phyloP scores from a whole-genome alignment of 495 filamentous ascomycete species.

The Cairneyella variabilis region DNA sequence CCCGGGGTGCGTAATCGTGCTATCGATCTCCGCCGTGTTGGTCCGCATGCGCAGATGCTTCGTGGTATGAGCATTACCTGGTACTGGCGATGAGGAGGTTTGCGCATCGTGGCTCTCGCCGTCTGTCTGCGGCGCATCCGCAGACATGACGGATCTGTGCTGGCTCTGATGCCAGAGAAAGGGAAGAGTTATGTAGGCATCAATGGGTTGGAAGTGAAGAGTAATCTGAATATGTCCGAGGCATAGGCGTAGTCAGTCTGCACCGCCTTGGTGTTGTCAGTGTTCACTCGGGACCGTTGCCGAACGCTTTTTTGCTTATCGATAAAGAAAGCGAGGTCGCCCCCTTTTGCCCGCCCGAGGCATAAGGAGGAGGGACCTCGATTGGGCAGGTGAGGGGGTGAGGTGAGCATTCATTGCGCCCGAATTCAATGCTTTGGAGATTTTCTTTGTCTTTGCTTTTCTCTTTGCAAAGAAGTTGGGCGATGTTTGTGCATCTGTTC shows the following conservation, averaged over 20 bases:
- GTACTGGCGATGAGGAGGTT: not conserved
- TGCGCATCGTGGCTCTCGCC: slow-evolving; percentile 11
- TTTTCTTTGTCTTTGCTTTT: not conserved
- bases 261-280: too few relatives aligned
- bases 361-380: not conserved
- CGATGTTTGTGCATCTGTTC: not conserved
- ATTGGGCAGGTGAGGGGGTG: too few relatives aligned
- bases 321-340: not conserved
- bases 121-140: slow-evolving; percentile 18
- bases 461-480: too few relatives aligned
- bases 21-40: slow-evolving; percentile 57
- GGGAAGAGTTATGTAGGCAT: slow-evolving; percentile 8
- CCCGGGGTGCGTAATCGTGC: slow-evolving; percentile 77
- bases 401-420: too few relatives aligned
- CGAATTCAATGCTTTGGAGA: not conserved
- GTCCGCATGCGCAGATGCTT: slow-evolving; percentile 20
- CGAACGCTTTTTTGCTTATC: slow-evolving; percentile 1
- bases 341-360: not conserved
- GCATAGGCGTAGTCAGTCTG: not conserved
- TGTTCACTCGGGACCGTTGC: too few relatives aligned
- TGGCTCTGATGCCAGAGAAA: slow-evolving; percentile 14
- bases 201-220: not conserved
- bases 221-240: not conserved
- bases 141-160: slow-evolving; percentile 20
- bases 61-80: too few relatives aligned